phyloP scores from a whole-genome alignment of 176 grass and related monocot species.

The Avena atlantica region DNA sequence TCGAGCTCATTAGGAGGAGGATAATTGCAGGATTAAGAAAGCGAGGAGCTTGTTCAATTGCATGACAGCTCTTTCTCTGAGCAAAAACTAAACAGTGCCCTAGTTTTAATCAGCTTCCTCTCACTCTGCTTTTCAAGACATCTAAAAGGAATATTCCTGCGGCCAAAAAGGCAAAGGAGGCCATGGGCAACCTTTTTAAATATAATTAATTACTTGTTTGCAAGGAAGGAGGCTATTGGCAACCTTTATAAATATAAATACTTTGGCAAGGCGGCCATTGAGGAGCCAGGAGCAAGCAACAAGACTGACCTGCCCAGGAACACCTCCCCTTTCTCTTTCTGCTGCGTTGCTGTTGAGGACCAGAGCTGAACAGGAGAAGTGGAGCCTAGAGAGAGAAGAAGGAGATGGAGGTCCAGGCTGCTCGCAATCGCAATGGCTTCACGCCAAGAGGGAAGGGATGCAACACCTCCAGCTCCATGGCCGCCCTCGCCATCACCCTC shows the following conservation, averaged over 20 bases:
- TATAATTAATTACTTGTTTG: neutral
- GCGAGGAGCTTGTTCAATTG: neutral
- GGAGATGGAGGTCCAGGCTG: constrained; percentile 42
- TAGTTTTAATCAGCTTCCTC: neutral
- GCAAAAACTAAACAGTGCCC: neutral
- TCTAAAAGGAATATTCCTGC: constrained; percentile 9
- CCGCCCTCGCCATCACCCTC: constrained; percentile 12
- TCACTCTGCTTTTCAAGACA: neutral
- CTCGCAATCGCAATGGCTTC: neutral
- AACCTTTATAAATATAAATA: neutral
- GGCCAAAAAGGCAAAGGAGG: constrained; percentile 3
- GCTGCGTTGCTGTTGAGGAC: neutral
- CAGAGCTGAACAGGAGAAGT: neutral
- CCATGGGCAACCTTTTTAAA: neutral
- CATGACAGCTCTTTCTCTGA: neutral
- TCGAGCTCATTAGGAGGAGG: neutral
- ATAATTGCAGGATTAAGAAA: neutral
- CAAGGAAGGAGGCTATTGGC: neutral
- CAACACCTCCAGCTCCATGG: neutral
- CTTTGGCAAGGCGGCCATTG: neutral
- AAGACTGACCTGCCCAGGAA: neutral
- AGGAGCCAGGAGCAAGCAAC: neutral
- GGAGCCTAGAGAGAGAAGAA: neutral
- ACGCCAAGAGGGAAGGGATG: constrained; percentile 2
- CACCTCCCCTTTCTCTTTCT: neutral